Evolutionary conservation across 2,329 filamentous ascomycete genomes (phyloP), one percentile per base, ranked within the genome.

Genomic region (Aspergillus calidoustus): DNA sequence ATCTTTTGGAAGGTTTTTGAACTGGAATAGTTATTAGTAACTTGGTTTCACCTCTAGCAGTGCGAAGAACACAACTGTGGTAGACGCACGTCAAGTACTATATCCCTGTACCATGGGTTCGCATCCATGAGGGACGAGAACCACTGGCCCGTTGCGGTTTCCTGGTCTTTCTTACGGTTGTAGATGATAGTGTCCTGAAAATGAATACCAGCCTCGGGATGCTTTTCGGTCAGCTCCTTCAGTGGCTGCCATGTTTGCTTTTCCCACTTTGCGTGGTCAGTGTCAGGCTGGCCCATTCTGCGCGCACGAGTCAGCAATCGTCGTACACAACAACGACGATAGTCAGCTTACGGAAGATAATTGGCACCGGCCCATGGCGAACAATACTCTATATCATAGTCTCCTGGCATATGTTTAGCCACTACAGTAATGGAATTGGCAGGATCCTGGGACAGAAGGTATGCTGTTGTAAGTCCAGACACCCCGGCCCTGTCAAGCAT

Each of bases 361-460:
- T 95, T 94, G 64, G 92, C 92, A 15, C 92, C 92, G 3, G 92
- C 92, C 90, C 91, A 96, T 0, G 92, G 92, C 6, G 91, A 96
- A 0, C 91, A 89, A 75, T 97, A 97, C 81, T 96, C 90, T 68
- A 93, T 89, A 67, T 94, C 91, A 76, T 94, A 95, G 80, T 97
- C 93, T 41, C 93, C 93, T 0, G 93, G 93, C 90, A 97, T 95
- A 74, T 96, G 91, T 72, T 94, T 96, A 5, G 92, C 90, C 34
- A 92, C 81, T 41, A 96, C 82, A 0, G 91, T 93, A 66, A 96
- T 78, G 28, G 81, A 80, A 67, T 88, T 83, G 11, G 77, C 70
- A 5, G 79, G 76, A 68, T 87, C 82, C 62, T 82, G 81, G 13
- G 87, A 87, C 15, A 90, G 78, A 17, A 87, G 76, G 25, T 89